Evolutionary conservation across 2,329 filamentous ascomycete genomes (phyloP).

Genomic region (Penicillium sp.): DNA sequence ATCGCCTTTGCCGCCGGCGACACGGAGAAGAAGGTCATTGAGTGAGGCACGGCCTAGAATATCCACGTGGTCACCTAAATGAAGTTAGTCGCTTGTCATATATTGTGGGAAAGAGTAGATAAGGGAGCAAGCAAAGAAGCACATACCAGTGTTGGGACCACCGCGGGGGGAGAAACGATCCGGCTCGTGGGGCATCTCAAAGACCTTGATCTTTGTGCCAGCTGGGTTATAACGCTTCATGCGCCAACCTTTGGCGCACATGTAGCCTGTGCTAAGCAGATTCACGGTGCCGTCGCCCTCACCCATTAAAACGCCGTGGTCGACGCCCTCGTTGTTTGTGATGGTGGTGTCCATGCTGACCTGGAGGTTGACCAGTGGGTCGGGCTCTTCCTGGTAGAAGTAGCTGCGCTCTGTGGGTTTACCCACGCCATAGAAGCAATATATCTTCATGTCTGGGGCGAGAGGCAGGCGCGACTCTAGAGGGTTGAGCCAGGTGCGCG

Average conservation of each 20-base stretch:
- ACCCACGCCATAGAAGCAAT: slow-evolving; percentile 93
- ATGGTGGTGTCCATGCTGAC: slow-evolving; percentile 55
- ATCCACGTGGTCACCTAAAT: slow-evolving; percentile 82
- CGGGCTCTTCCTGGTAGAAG: slow-evolving; percentile 75
- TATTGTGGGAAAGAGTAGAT: not conserved
- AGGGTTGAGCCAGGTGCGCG: slow-evolving; percentile 89
- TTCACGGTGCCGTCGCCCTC: slow-evolving; percentile 97
- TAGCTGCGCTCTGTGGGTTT: slow-evolving; percentile 92
- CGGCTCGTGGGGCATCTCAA: slow-evolving; percentile 96
- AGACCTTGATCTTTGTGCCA: slow-evolving; percentile 74
- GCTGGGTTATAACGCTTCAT: slow-evolving; percentile 93
- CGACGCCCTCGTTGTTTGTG: slow-evolving; percentile 50
- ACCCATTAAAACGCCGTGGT: slow-evolving; percentile 91
- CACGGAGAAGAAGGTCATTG: slow-evolving; percentile 83
- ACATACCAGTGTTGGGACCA: slow-evolving; percentile 61
- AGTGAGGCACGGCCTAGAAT: slow-evolving; percentile 85
- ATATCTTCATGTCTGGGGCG: slow-evolving; percentile 88
- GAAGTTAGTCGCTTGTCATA: not conserved
- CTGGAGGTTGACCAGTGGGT: slow-evolving; percentile 57
- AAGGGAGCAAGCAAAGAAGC: slow-evolving; percentile 33
- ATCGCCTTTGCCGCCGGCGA: slow-evolving; percentile 81
- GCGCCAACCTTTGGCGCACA: slow-evolving; percentile 94
- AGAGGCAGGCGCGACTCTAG: slow-evolving; percentile 85
- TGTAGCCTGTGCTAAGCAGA: slow-evolving; percentile 86
- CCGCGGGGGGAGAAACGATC: slow-evolving; percentile 83